These are phyloP conservation scores for Cercophora scortea DNA, from an alignment of 495 filamentous ascomycete genomes.

Conservation along the genomic window DNA sequence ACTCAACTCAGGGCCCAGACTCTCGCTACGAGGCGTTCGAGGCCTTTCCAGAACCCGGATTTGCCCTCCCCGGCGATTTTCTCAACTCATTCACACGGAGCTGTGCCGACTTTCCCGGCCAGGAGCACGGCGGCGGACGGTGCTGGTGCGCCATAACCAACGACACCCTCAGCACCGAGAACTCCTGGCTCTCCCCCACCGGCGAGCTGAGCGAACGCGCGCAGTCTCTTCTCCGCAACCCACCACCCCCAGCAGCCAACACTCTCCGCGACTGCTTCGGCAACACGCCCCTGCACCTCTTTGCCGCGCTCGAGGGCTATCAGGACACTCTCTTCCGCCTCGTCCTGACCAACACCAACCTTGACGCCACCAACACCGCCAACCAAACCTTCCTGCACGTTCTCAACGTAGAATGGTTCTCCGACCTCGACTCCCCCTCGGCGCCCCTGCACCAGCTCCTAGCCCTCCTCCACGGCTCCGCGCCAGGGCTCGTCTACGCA, in stretches of 20 bases:
- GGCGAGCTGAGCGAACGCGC: slow-evolving; percentile 12
- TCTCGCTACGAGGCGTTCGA: slow-evolving; percentile 7
- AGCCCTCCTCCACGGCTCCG: slow-evolving; percentile 7
- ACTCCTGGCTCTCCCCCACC: slow-evolving; percentile 16
- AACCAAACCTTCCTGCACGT: slow-evolving; percentile 44
- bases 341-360: slow-evolving; percentile 5
- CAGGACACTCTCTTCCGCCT: slow-evolving; percentile 23
- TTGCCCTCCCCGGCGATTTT: slow-evolving; percentile 33
- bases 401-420: slow-evolving; percentile 31
- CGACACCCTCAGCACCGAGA: slow-evolving; percentile 9
- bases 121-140: slow-evolving; percentile 21
- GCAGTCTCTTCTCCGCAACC: slow-evolving; percentile 10
- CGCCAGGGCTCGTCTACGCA: slow-evolving; percentile 24
- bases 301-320: slow-evolving; percentile 24
- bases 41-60: slow-evolving; percentile 16
- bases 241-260: slow-evolving; percentile 13
- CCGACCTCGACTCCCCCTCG: slow-evolving; percentile 5
- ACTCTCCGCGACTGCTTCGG: slow-evolving; percentile 28
- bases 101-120: slow-evolving; percentile 20
- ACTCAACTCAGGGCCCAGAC: not conserved
- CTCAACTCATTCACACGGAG: slow-evolving; percentile 19
- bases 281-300: slow-evolving; percentile 37
- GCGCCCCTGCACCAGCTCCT: slow-evolving; percentile 22
- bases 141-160: slow-evolving; percentile 35
- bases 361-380: slow-evolving; percentile 27